Conservation (phyloP, 768 basidiomycete species). For the Serpula lacrymans region DNA sequence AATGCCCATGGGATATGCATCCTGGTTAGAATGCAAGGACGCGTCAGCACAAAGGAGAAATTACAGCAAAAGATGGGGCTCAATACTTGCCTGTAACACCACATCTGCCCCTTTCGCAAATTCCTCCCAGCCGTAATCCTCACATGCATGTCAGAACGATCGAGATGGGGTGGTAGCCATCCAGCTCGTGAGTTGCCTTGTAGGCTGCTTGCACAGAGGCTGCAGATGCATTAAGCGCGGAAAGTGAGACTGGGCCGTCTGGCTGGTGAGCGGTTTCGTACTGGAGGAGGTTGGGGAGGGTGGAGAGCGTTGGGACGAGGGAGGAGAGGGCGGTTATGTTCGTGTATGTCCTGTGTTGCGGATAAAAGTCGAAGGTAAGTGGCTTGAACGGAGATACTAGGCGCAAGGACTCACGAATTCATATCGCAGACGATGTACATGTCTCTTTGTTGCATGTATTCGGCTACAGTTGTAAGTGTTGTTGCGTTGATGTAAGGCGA, state of each 20-base stretch:
- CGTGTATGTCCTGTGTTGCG: constrained; percentile 45
- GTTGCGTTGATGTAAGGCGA: constrained; percentile 62
- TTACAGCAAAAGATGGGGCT: constrained; percentile 51
- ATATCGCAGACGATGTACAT: constrained; percentile 79
- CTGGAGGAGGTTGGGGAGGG: constrained; percentile 60
- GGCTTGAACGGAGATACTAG: background rate
- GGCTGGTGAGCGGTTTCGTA: constrained; percentile 78
- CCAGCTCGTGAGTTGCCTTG: constrained; percentile 44
- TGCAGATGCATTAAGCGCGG: constrained; percentile 54
- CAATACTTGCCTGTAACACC: constrained; percentile 61
- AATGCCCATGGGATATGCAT: constrained; percentile 38
- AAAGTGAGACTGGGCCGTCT: too few relatives aligned
- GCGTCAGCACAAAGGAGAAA: background rate
- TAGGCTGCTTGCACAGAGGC: constrained; percentile 44
- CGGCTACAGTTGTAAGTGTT: constrained; percentile 48
- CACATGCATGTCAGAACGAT: constrained; percentile 49
- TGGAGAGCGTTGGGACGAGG: constrained; percentile 63
- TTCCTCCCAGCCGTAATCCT: constrained; percentile 60
- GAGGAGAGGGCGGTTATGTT: constrained; percentile 57
- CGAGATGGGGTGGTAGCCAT: constrained; percentile 58
- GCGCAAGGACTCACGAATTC: constrained; percentile 43
- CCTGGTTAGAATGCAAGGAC: constrained; percentile 2
- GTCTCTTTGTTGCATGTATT: constrained; percentile 57
- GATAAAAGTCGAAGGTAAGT: background rate
- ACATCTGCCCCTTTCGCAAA: constrained; percentile 67